Base-by-base conservation (phyloP, 805 yeast species). In the Ogataea ganodermae region DNA sequence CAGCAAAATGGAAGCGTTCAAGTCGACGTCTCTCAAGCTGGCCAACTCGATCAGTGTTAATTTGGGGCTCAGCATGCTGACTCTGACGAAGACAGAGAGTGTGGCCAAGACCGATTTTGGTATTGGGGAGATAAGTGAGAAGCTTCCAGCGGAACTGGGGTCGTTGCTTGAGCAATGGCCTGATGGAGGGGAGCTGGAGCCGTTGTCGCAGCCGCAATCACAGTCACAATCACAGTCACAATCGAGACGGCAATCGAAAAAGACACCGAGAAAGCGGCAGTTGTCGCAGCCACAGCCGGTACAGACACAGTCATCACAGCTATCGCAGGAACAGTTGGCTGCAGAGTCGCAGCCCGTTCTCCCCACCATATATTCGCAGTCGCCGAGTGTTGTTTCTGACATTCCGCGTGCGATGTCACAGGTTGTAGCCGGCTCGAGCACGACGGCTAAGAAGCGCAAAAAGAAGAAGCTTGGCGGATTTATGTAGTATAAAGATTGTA, bases 391-490 rank as follows among this genome's bases (percentile, higher is more conserved):
- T 3, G 21, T 23, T 17, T 28, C 51, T 9, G 47, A 45, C 17
- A 21, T 33, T 10, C 44, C 48, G 5, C 35, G 20, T 6, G 16
- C 47, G 13, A 21, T 32, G 24, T 47, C 51, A 2, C 51, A 47
- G 32, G 22, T 39, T 24, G 42, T 44, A 30, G 30, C 20, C 22
- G 50, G 44, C 6, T 10, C 36, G 13, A 22, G 24, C 18, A 23
- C 45, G 20, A 35, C 44, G 21, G 45, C 33, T 17, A 52, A 45
- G 35, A 49, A 49, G 35, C 45, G 49, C 30, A 56, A 53, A 33
- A 51, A 50, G 44, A 55, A 51, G 28, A 53, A 45, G 18, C 31
- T 45, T 44, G 55, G 60, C 12, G 59, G 59, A 10, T 56, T 56
- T 24, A 51, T 42, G 49, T 56, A 45, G 28, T 3, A 22, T 31